These are phyloP conservation scores for Blastomyces emzantsi DNA, from an alignment of 2,329 filamentous ascomycete genomes.

Conservation along the genomic window DNA sequence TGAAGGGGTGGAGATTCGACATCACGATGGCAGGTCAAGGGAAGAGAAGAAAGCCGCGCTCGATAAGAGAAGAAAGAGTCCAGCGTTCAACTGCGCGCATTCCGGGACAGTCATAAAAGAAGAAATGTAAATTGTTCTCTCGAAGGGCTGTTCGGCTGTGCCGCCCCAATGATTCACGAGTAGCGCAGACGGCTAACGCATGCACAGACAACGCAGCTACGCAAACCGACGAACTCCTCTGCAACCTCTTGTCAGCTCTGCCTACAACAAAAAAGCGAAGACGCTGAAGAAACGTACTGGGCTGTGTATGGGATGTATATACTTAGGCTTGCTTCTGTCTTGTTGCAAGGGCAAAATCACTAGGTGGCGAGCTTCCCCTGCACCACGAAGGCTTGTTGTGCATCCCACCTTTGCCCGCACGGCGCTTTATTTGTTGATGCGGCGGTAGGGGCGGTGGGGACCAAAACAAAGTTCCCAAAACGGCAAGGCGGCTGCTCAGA, in stretches of 20 bases:
- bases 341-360: neutral
- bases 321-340: neutral
- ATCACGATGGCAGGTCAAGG: slow-evolving; percentile 27
- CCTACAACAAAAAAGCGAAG: neutral
- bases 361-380: neutral
- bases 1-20: slow-evolving; percentile 31
- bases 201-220: neutral
- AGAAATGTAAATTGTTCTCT: neutral
- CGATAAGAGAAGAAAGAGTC: slow-evolving; percentile 20
- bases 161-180: neutral
- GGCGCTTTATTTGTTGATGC: neutral
- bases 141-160: neutral
- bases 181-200: neutral
- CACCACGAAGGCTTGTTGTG: neutral
- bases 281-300: neutral
- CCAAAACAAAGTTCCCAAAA: slow-evolving; percentile 19
- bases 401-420: neutral
- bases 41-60: slow-evolving; percentile 23
- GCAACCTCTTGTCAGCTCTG: neutral
- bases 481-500: slow-evolving; percentile 9
- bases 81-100: slow-evolving; percentile 32
- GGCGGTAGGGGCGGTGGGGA: slow-evolving; percentile 6
- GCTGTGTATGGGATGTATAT: neutral
- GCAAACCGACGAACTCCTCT: neutral
- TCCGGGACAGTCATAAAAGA: slow-evolving; percentile 23